Conservation (phyloP, 768 basidiomycete species). For the Tubosaeta brunneosetosa region DNA sequence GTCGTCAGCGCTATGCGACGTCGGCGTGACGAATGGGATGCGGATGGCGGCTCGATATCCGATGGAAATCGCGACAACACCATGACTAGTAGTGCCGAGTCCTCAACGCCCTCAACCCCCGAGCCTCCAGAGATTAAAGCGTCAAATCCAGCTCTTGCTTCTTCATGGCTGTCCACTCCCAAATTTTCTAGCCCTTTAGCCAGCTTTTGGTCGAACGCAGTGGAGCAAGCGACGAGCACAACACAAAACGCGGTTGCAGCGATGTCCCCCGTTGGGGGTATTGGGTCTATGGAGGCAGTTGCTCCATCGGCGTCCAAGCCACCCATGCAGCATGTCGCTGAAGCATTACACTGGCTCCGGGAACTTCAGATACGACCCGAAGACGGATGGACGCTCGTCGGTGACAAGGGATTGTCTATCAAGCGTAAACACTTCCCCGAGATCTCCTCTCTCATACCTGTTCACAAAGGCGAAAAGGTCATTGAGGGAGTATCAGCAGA, state of each 20-base stretch:
- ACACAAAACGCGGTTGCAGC: slow-evolving; percentile 78
- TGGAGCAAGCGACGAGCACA: slow-evolving; percentile 67
- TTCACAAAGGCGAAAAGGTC: slow-evolving; percentile 86
- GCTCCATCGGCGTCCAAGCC: slow-evolving; percentile 52
- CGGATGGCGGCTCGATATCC: slow-evolving; percentile 35
- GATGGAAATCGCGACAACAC: slow-evolving; percentile 17
- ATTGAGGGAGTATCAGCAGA: slow-evolving; percentile 93
- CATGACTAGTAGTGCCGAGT: slow-evolving; percentile 11
- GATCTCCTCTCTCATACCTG: slow-evolving; percentile 74
- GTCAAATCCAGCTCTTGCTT: slow-evolving; percentile 14
- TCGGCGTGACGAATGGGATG: slow-evolving; percentile 70
- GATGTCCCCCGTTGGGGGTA: slow-evolving; percentile 51
- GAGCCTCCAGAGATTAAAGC: slow-evolving; percentile 17
- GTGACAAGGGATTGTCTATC: slow-evolving; percentile 71
- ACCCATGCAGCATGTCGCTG: slow-evolving; percentile 78
- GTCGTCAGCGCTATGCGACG: slow-evolving; percentile 67
- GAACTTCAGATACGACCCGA: slow-evolving; percentile 57
- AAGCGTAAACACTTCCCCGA: slow-evolving; percentile 72
- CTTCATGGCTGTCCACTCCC: slow-evolving; percentile 56
- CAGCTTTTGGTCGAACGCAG: slow-evolving; percentile 67
- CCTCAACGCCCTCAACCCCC: slow-evolving; percentile 17
- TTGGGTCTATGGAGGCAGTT: slow-evolving; percentile 34
- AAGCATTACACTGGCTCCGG: slow-evolving; percentile 77
- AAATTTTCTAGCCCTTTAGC: slow-evolving; percentile 65
- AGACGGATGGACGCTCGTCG: slow-evolving; percentile 71